A percentile compares a stretch with the other conserved stretches of the same genome.
phyloP scores from a whole-genome alignment of 2,329 filamentous ascomycete genomes.

The Cercospora beticola region DNA sequence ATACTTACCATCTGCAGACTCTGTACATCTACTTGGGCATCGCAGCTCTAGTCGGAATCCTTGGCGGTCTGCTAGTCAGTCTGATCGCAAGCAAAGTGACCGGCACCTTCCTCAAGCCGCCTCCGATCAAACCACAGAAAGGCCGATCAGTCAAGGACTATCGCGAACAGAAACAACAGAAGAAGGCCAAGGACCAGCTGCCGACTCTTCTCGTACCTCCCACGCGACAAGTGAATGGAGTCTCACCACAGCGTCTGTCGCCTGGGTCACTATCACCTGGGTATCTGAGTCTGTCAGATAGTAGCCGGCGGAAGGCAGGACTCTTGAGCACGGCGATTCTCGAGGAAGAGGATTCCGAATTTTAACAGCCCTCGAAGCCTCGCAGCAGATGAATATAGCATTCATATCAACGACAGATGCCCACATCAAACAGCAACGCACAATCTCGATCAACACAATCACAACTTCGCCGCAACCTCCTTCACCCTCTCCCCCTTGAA shows the following conservation, averaged over 20 bases:
- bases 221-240: neutral
- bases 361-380: constrained; percentile 30
- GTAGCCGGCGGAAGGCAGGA: constrained; percentile 44
- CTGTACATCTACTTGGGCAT: constrained; percentile 62
- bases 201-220: constrained; percentile 10
- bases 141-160: constrained; percentile 36
- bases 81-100: constrained; percentile 52
- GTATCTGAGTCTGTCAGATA: constrained; percentile 33
- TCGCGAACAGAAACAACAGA: constrained; percentile 34
- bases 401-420: neutral
- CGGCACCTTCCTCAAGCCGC: constrained; percentile 26
- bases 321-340: constrained; percentile 67
- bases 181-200: constrained; percentile 18
- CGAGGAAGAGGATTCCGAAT: constrained; percentile 65
- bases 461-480: neutral
- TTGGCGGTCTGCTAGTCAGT: constrained; percentile 61
- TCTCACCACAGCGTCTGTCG: constrained; percentile 20
- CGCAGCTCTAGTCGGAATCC: constrained; percentile 65
- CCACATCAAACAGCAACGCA: neutral
- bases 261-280: constrained; percentile 21
- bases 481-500: neutral
- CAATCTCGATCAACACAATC: neutral
- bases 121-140: constrained; percentile 12
- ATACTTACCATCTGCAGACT: constrained; percentile 41
- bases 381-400: neutral